Evolutionary conservation across 1,284 basidiomycete genomes (phyloP).

Genomic region (Cryptococcus hybrid): DNA sequence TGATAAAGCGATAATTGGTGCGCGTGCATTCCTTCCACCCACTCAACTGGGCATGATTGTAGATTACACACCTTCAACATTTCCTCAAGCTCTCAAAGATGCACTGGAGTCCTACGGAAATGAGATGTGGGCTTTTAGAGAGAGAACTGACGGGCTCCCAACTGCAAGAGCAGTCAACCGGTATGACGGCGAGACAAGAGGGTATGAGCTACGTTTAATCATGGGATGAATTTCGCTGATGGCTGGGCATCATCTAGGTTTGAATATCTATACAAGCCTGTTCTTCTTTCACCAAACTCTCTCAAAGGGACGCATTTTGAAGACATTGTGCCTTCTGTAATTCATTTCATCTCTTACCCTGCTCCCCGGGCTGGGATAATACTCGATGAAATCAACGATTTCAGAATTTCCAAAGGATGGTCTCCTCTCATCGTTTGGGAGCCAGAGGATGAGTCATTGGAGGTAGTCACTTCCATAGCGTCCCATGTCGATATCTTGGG

Average conservation of each 20-base stretch:
- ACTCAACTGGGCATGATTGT: constrained; percentile 39
- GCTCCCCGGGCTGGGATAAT: constrained; percentile 18
- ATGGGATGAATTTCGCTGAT: background rate
- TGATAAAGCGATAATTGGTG: constrained; percentile 38
- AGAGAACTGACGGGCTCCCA: constrained; percentile 30
- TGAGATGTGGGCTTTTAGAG: constrained; percentile 40
- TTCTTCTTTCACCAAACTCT: constrained; percentile 24
- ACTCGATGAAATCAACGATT: constrained; percentile 18
- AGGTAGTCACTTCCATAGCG: constrained; percentile 17
- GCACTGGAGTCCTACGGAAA: constrained; percentile 28
- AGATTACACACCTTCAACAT: constrained; percentile 30
- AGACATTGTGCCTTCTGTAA: constrained; percentile 18
- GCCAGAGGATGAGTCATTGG: constrained; percentile 35
- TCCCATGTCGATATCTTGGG: constrained; percentile 32
- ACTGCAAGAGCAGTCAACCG: constrained; percentile 40
- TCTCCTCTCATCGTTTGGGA: constrained; percentile 37
- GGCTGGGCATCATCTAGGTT: constrained; percentile 20
- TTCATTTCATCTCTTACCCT: constrained; percentile 37
- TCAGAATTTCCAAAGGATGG: constrained; percentile 18
- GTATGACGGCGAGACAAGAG: constrained; percentile 33
- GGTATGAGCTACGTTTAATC: constrained; percentile 21
- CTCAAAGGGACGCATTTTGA: constrained; percentile 16
- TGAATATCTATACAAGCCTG: constrained; percentile 32
- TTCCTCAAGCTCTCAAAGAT: constrained; percentile 24
- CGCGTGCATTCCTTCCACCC: constrained; percentile 41